phyloP scores from a whole-genome alignment of 805 yeast genomes.

The Kodamaea neixiangensis region DNA sequence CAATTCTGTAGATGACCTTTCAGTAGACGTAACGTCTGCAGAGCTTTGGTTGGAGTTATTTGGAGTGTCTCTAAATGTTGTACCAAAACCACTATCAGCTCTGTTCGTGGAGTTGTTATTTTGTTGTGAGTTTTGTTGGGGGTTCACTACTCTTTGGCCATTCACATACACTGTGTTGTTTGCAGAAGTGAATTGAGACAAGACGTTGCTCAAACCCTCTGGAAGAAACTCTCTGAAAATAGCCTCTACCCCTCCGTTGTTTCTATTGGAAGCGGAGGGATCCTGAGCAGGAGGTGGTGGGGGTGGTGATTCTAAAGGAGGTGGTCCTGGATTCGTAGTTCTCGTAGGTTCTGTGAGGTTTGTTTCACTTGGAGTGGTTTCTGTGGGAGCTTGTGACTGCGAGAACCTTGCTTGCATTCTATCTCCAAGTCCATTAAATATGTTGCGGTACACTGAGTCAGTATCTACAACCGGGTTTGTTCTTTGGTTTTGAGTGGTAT shows the following conservation, averaged over 20 bases:
- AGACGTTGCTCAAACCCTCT: conserved; percentile 14
- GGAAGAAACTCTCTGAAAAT: conserved; percentile 15
- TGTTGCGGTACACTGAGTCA: conserved; percentile 17
- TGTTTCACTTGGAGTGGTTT: neutral
- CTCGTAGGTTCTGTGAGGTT: neutral
- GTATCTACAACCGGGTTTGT: neutral
- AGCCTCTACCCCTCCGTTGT: neutral
- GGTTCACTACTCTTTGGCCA: conserved; percentile 4
- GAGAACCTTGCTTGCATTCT: conserved; percentile 20
- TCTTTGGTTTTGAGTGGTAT: neutral
- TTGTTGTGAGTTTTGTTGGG: neutral
- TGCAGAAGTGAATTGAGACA: conserved; percentile 13
- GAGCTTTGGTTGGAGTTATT: neutral
- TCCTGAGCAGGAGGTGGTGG: neutral
- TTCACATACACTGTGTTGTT: conserved; percentile 10
- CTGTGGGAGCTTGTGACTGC: neutral
- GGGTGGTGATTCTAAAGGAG: conserved; percentile 7
- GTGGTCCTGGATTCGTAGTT: neutral
- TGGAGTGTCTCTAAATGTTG: neutral
- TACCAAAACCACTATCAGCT: neutral
- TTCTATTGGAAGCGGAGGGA: neutral
- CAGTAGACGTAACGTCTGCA: neutral
- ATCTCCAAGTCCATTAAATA: conserved; percentile 26
- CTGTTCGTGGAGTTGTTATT: neutral
- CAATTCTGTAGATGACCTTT: neutral